Percentiles rank a stretch among this genome's conserved stretches.
Evolutionary conservation across 129 eudicot species (phyloP).

Genomic region (Heracleum sosnowskyi): DNA sequence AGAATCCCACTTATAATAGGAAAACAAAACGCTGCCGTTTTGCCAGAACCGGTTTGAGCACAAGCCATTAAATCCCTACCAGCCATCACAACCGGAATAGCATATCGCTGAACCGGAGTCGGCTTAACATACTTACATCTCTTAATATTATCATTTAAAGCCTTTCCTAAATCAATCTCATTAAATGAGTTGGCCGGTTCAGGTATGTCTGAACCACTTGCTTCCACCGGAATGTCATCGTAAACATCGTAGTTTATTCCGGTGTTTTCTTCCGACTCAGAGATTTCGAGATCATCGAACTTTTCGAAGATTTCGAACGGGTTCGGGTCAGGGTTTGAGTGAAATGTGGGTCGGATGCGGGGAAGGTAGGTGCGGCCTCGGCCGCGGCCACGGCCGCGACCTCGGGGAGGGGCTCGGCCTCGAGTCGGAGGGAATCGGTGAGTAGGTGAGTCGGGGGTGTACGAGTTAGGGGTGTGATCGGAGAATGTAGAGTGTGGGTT

Average conservation of each 20-base stretch:
- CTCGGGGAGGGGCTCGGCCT: background rate
- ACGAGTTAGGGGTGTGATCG: background rate
- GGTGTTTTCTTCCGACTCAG: slow-evolving; percentile 24
- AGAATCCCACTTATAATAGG: slow-evolving; percentile 70
- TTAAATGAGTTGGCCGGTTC: slow-evolving; percentile 41
- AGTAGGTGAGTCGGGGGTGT: background rate
- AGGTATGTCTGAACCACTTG: slow-evolving; percentile 51
- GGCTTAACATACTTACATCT: slow-evolving; percentile 9
- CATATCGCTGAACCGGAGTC: slow-evolving; percentile 1
- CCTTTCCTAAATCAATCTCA: slow-evolving; percentile 9
- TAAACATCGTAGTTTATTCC: slow-evolving; percentile 55
- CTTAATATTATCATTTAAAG: background rate
- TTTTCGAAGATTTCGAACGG: slow-evolving; percentile 18
- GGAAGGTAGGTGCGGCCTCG: slow-evolving; percentile 3
- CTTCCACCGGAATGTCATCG: slow-evolving; percentile 55
- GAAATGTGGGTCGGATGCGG: background rate
- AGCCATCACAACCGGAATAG: slow-evolving; percentile 33
- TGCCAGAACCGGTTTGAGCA: slow-evolving; percentile 90
- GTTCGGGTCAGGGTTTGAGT: slow-evolving; percentile 9
- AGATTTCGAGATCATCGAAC: slow-evolving; percentile 19
- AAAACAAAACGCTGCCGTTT: slow-evolving; percentile 87
- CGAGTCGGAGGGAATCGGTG: slow-evolving; percentile 3
- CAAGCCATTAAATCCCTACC: slow-evolving; percentile 95
- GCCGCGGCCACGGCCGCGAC: slow-evolving; percentile 1
- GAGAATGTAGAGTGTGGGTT: background rate